Evolutionary conservation across 1,284 basidiomycete species (phyloP), one percentile per base, ranked within the genome.

Genomic region (Pyrrhoderma noxium): DNA sequence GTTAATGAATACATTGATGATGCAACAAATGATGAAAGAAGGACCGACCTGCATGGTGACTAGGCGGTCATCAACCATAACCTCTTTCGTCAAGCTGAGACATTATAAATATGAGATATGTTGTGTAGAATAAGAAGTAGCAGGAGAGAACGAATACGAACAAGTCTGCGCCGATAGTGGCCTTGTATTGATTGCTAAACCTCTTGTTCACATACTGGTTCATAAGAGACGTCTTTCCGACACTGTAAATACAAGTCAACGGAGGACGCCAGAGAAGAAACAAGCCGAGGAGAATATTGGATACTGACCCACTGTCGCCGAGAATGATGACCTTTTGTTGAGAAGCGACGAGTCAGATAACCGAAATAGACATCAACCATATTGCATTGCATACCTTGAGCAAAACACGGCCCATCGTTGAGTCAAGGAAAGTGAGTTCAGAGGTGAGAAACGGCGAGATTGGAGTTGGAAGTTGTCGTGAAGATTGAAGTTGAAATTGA

Each of bases 131-230:
- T 47, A 16, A 23, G 38, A 39, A 18, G 16, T 11, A 16, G 31
- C 36, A 42, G 47, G 37, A 35, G 16, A 34, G 34, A 47, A 49
- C 25, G 23, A 18, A 50, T 56, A 76, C 86, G 60, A 69, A 89
- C 88, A 91, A 91, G 74, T 91, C 89, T 56, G 85, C 84, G 59
- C 90, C 91, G 65, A 95, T 94, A 56, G 93, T 96, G 9, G 93
- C 94, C 75, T 99, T 99, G 81, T 99, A 99, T 70, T 98, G 95
- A 69, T 95, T 97, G 64, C 90, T 95, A 73, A 99, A 99, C 59
- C 96, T 88, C 73, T 98, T 99, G 84, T 99, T 99, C 63, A 99
- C 96, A 76, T 98, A 99, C 76, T 99, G 96, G 76, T 98, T 99
- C 96, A 99, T 99, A 62, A 99, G 82, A 39, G 95, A 99, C 45